A percentile compares a stretch with the other conserved stretches of the same genome.
Conservation (phyloP, 306 rosid species). For the Vicia villosa region DNA sequence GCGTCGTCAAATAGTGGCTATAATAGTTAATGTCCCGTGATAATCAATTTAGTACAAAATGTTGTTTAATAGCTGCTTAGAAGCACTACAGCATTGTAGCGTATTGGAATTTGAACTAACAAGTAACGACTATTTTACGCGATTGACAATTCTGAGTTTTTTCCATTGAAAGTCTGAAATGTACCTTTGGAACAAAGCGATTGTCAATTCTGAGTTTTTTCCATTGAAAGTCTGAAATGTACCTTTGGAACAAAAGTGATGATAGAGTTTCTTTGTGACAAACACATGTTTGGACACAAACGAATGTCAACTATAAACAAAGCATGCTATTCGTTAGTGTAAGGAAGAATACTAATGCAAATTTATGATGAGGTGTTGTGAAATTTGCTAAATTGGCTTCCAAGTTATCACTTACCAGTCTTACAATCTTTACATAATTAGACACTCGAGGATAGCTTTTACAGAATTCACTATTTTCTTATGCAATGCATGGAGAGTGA, state of each 20-base stretch:
- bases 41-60: not conserved
- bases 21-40: not conserved
- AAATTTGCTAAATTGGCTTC: not conserved
- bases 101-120: not conserved
- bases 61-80: not conserved
- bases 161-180: too few species aligned
- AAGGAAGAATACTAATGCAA: not conserved
- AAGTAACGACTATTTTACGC: too few species aligned
- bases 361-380: slow-evolving; percentile 7
- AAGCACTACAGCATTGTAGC: not conserved
- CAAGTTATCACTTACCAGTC: not conserved
- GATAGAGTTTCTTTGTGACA: not conserved
- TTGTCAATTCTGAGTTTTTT: too few species aligned
- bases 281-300: not conserved
- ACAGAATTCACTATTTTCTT: not conserved
- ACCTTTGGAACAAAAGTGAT: not conserved
- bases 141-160: too few species aligned
- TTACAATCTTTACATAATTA: not conserved
- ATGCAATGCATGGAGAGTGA: not conserved
- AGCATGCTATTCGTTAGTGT: not conserved
- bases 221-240: not conserved
- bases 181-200: too few species aligned
- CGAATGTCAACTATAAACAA: not conserved
- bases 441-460: slow-evolving; percentile 10
- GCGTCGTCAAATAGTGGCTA: not conserved